Evolutionary conservation across 768 basidiomycete species (phyloP).

Genomic region (Russula ochroleuca): DNA sequence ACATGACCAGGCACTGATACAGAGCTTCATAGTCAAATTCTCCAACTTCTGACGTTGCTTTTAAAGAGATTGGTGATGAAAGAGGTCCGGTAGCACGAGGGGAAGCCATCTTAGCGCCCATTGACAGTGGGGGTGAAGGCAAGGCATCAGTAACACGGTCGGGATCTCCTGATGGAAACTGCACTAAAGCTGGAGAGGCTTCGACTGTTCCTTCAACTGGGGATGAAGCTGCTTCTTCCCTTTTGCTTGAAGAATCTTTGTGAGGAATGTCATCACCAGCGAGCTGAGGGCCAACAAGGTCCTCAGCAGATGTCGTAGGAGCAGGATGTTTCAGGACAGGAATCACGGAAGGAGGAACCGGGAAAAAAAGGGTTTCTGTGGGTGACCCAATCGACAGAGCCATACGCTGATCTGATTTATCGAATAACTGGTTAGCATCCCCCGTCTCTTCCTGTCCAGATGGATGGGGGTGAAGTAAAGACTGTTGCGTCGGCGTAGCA

Average conservation of each 20-base stretch:
- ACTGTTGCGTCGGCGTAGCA: not conserved
- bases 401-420: not conserved
- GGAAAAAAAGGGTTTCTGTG: slow-evolving; percentile 4
- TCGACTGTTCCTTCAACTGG: slow-evolving; percentile 4
- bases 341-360: not conserved
- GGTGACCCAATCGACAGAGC: slow-evolving; percentile 2
- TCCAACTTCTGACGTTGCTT: not conserved
- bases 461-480: not conserved
- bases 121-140: not conserved
- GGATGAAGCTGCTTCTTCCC: not conserved
- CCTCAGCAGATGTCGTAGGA: not conserved
- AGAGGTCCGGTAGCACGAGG: not conserved
- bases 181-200: not conserved
- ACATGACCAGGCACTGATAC: slow-evolving; percentile 21
- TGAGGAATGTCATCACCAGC: not conserved
- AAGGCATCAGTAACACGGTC: not conserved
- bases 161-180: not conserved
- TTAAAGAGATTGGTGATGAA: slow-evolving; percentile 2
- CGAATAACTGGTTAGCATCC: not conserved
- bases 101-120: not conserved
- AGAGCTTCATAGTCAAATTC: slow-evolving; percentile 19
- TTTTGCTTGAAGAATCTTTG: not conserved
- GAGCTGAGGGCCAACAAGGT: not conserved
- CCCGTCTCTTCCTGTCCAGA: not conserved
- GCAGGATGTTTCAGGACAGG: not conserved